Evolutionary conservation across 768 basidiomycete genomes (phyloP).

Genomic region (Pleurotus ostreatus): DNA sequence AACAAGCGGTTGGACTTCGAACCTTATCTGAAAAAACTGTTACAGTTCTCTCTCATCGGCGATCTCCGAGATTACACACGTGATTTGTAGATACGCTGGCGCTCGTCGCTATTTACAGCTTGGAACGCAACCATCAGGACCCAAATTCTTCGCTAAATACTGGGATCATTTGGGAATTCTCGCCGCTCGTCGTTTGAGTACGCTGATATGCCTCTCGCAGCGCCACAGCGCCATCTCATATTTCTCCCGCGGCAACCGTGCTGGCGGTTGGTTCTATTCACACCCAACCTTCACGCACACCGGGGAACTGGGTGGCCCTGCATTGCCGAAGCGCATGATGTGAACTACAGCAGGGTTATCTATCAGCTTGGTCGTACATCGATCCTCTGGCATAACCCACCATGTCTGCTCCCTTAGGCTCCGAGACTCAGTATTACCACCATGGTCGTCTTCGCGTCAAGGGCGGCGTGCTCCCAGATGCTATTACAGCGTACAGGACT

Average conservation of each 20-base stretch:
- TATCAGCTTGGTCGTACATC: too few relatives aligned
- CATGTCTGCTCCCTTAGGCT: slow-evolving; percentile 6
- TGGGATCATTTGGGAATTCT: too few relatives aligned
- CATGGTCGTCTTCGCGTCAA: slow-evolving; percentile 50
- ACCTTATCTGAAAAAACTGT: slow-evolving; percentile 47
- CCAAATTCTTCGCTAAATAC: too few relatives aligned
- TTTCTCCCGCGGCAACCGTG: background rate
- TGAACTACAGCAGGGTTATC: background rate
- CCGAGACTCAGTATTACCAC: slow-evolving; percentile 39
- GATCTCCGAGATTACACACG: background rate
- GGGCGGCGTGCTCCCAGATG: slow-evolving; percentile 52
- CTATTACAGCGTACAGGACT: slow-evolving; percentile 53
- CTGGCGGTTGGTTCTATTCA: background rate
- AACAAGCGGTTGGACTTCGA: slow-evolving; percentile 23
- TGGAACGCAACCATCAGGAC: too few relatives aligned
- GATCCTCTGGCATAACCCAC: background rate
- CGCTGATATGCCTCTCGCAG: background rate
- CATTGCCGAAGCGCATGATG: background rate
- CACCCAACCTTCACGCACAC: background rate
- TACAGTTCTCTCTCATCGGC: slow-evolving; percentile 19
- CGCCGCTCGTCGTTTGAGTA: too few relatives aligned
- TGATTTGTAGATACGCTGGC: background rate
- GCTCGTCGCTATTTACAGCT: too few relatives aligned
- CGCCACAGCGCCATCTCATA: background rate
- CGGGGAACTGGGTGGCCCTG: background rate